Percentiles rank a stretch among this genome's conserved stretches.
These are phyloP conservation scores for Penicillium ochrochloron DNA, from an alignment of 495 filamentous ascomycete genomes.

Conservation along the genomic window DNA sequence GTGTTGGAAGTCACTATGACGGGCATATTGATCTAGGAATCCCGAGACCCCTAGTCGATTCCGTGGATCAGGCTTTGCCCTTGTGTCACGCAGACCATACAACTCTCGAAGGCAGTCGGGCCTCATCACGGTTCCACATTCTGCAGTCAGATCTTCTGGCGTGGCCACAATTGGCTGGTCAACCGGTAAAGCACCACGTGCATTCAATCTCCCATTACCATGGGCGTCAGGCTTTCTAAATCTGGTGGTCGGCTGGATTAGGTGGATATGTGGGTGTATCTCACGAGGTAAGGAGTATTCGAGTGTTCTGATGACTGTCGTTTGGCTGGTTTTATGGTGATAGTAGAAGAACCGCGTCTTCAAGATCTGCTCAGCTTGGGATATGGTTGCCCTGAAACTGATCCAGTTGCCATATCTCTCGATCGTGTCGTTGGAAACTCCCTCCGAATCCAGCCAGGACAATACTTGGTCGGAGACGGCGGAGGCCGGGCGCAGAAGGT, in stretches of 20 bases:
- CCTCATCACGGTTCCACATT: conserved; percentile 56
- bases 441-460: conserved; percentile 53
- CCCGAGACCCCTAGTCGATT: conserved; percentile 69
- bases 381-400: conserved; percentile 54
- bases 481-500: conserved; percentile 53
- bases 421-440: conserved; percentile 48
- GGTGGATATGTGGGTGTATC: conserved; percentile 49
- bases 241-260: conserved; percentile 62
- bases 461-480: conserved; percentile 47
- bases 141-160: conserved; percentile 33
- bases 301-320: conserved; percentile 55
- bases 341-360: conserved; percentile 60
- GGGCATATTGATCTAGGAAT: conserved; percentile 69
- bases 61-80: conserved; percentile 36
- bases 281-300: conserved; percentile 61
- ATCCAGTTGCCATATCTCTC: conserved; percentile 60
- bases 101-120: conserved; percentile 63
- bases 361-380: conserved; percentile 57
- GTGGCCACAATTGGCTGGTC: conserved; percentile 33
- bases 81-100: conserved; percentile 60
- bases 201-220: not conserved
- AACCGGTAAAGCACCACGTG: conserved; percentile 13
- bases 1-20: conserved; percentile 56
- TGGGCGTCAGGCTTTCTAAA: conserved; percentile 49
- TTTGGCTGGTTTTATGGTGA: conserved; percentile 39